Evolutionary conservation across 2,329 filamentous ascomycete genomes (phyloP).

Genomic region (Neofusicoccum kwambonambiense): DNA sequence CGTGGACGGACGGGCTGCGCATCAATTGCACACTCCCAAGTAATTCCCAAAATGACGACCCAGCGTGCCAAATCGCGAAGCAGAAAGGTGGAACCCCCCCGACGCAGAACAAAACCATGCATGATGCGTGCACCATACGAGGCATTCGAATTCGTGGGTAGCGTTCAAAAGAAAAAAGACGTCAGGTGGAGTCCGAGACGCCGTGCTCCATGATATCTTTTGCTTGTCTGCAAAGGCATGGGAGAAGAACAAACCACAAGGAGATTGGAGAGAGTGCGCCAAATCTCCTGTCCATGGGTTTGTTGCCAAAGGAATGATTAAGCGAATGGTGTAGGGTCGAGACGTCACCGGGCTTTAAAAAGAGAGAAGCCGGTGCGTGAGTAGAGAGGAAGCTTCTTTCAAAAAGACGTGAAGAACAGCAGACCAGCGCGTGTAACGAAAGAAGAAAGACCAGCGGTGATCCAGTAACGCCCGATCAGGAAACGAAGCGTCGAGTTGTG

Average conservation of each 20-base stretch:
- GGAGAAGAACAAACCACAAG: neutral
- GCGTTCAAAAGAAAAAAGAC: conserved; percentile 2
- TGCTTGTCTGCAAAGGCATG: neutral
- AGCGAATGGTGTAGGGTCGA: conserved; percentile 11
- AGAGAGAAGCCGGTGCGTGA: conserved; percentile 3
- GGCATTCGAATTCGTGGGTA: conserved; percentile 8
- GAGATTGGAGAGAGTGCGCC: neutral
- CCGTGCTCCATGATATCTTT: neutral
- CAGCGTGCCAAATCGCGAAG: conserved; percentile 15
- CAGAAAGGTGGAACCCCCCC: neutral
- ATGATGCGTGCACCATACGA: conserved; percentile 15
- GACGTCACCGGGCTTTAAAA: conserved; percentile 10
- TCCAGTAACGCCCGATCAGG: neutral
- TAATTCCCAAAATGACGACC: conserved; percentile 9
- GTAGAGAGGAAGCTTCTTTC: neutral
- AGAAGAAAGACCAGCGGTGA: neutral
- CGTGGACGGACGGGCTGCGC: conserved; percentile 1
- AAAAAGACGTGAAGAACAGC: neutral
- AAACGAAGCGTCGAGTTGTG: neutral
- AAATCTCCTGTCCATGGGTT: neutral
- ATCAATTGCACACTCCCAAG: conserved; percentile 2
- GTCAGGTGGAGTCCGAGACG: neutral
- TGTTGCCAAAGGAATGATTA: conserved; percentile 7
- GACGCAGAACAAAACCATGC: conserved; percentile 10
- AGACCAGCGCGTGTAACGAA: neutral